A percentile compares a stretch with the other conserved stretches of the same genome.
These are phyloP conservation scores for Tetrahymena borealis DNA, from an alignment of 73 alveolate species.

Conservation along the genomic window DNA sequence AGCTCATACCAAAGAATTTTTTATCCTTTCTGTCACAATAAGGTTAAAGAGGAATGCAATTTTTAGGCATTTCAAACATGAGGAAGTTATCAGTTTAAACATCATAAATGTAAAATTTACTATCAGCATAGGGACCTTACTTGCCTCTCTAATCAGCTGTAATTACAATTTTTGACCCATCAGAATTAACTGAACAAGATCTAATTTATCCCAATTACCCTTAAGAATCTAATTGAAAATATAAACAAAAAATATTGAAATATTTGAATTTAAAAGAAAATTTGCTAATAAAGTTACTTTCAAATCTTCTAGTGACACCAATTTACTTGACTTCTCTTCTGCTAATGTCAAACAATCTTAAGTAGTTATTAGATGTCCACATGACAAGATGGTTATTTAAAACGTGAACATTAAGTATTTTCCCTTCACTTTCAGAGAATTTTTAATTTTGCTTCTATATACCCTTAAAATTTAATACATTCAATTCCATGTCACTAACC, in stretches of 20 bases:
- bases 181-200: conserved; percentile 76
- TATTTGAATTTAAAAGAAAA: too few relatives aligned
- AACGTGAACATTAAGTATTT: conserved; percentile 67
- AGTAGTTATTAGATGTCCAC: conserved; percentile 23
- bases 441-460: conserved; percentile 77
- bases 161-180: conserved; percentile 86
- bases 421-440: conserved; percentile 90
- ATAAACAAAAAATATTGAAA: too few relatives aligned
- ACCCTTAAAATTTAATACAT: conserved; percentile 86
- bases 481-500: conserved; percentile 64
- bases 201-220: conserved; percentile 88
- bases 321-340: conserved; percentile 79
- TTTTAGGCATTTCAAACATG: conserved; percentile 75
- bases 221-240: conserved; percentile 39
- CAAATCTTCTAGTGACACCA: conserved; percentile 90
- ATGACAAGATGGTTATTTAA: conserved; percentile 72
- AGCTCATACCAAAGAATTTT: conserved; percentile 71
- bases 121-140: conserved; percentile 76
- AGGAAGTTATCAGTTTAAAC: conserved; percentile 88
- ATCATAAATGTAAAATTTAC: conserved; percentile 83
- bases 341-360: conserved; percentile 75
- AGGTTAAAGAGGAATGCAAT: conserved; percentile 83
- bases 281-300: conserved; percentile 18
- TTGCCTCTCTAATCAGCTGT: conserved; percentile 88
- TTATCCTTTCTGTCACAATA: conserved; percentile 90